These are phyloP conservation scores for Pseudopyricularia cyperi DNA, from an alignment of 2,329 filamentous ascomycete species.

Conservation along the genomic window DNA sequence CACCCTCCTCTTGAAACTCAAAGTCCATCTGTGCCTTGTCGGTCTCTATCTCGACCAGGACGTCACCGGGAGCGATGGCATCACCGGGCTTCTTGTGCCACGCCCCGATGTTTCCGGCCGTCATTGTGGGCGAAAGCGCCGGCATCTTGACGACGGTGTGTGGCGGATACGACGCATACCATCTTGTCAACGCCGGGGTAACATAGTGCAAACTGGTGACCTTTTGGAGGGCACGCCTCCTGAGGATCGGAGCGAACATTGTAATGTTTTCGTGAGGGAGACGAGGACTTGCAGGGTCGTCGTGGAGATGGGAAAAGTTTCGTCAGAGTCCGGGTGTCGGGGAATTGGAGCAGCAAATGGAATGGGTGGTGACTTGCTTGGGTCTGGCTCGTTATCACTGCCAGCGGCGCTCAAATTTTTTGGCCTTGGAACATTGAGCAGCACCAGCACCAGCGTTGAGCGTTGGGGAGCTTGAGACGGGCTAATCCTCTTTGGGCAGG, in stretches of 20 bases:
- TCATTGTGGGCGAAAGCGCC: constrained; percentile 95
- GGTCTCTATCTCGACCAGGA: constrained; percentile 96
- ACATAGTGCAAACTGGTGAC: constrained; percentile 32
- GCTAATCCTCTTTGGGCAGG: neutral
- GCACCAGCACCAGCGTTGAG: neutral
- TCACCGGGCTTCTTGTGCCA: constrained; percentile 99
- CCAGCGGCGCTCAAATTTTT: constrained; percentile 3
- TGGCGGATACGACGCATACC: constrained; percentile 75
- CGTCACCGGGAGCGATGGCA: constrained; percentile 75
- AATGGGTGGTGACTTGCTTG: neutral
- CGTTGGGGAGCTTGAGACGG: neutral
- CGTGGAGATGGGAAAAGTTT: neutral
- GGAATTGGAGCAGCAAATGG: constrained; percentile 3
- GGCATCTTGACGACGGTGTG: constrained; percentile 98
- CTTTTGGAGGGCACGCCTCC: constrained; percentile 47
- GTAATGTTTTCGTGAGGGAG: constrained; percentile 14
- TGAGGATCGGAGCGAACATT: constrained; percentile 52
- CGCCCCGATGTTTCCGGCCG: constrained; percentile 82
- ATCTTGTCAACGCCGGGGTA: constrained; percentile 43
- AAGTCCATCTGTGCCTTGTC: constrained; percentile 99
- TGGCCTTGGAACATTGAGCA: neutral
- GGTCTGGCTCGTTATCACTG: neutral
- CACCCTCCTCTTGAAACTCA: constrained; percentile 96
- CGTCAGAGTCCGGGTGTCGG: constrained; percentile 3
- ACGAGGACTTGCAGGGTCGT: neutral